Base-by-base conservation (phyloP, 2,329 filamentous ascomycete species). In the Passalora sequoiae region DNA sequence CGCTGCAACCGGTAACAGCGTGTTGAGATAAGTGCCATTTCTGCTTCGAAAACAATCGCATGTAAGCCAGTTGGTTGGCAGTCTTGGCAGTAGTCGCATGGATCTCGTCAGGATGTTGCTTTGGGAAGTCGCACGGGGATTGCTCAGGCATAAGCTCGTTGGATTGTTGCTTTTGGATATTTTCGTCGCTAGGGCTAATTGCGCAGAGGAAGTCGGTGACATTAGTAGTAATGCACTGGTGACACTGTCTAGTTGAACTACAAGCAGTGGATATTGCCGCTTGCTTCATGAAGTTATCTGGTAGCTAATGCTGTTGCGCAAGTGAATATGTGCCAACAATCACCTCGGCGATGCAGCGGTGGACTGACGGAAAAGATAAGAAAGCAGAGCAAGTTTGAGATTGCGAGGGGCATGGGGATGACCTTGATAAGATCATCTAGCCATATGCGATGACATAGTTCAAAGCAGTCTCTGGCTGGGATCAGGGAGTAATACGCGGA, bases 351-450 rank as follows among this genome's bases (percentile, higher is more conserved):
- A n/a, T n/a, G n/a, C n/a, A n/a, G n/a, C n/a, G n/a, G n/a, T n/a
- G n/a, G n/a, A n/a, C n/a, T n/a, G 8, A 8, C 10, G 15, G 19
- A n/a, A 8, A 16, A 36, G 33, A 36, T 24, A 24, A 12, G 31
- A 20, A 36, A 36, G 33, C 19, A 36, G 33, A 36, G 24, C 17
- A n/a, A 36, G 13, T 3, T 21, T 17, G 15, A 36, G 33, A 22
- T 21, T 17, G 24, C 24, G 33, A 24, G 20, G 33, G 33, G 20
- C 20, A 36, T 21, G 33, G n/a, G 8, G 16, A 21, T 36, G 17
- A 24, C 20, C 19, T 36, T 20, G 33, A 36, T 36, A 36, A 36
- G 33, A 20, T 36, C 20, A 36, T 20, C 33, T 36, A n/a, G 15
- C 17, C 33, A 24, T 8, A 36, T 7, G 19, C 33, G 24, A 36